A percentile compares a stretch with the other conserved stretches of the same genome.
These are phyloP conservation scores for Rhododendron henanense DNA, from an alignment of 148 eudicot genomes.

Conservation along the genomic window DNA sequence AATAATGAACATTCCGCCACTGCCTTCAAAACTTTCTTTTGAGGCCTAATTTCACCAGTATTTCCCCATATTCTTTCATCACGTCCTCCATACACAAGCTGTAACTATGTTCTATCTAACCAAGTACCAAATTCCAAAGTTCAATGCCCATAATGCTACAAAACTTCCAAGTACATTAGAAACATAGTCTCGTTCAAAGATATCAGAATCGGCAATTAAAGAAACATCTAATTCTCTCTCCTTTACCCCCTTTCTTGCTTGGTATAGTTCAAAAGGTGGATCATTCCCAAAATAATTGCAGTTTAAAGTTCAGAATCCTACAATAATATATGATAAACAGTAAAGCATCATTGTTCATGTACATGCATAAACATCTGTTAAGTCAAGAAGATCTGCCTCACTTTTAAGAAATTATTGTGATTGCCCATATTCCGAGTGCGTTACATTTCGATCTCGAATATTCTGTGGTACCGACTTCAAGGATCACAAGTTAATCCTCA, in stretches of 20 bases:
- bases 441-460: no score
- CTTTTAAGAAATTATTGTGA: background rate
- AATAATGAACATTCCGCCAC: no score
- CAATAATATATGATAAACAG: background rate
- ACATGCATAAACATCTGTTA: background rate
- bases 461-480: no score
- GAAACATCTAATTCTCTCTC: background rate
- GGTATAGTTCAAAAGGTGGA: background rate
- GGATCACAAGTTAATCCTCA: no score
- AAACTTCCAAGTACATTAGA: background rate
- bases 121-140: no score
- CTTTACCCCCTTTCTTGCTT: background rate
- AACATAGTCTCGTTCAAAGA: background rate
- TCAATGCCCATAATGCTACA: background rate
- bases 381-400: background rate
- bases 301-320: no score
- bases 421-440: no score
- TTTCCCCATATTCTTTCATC: no score
- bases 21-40: no score
- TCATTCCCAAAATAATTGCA: background rate
- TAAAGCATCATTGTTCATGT: background rate
- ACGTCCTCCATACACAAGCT: no score
- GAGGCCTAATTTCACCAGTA: no score
- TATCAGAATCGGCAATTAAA: background rate
- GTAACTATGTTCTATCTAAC: no score